phyloP scores from a whole-genome alignment of 1,284 basidiomycete species.

The Malassezia arunalokei region DNA sequence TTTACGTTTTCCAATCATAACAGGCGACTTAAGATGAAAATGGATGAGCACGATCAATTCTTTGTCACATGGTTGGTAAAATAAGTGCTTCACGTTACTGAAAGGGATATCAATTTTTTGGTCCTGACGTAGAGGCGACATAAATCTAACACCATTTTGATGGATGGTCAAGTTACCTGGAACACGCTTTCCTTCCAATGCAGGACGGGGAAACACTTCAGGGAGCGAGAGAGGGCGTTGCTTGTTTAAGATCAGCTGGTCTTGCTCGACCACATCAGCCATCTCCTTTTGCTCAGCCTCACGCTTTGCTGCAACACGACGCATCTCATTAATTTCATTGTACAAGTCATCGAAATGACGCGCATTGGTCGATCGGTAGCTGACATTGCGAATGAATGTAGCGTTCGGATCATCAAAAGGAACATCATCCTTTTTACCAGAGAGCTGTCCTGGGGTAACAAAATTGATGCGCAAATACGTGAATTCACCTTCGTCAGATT shows the following conservation, averaged over 20 bases:
- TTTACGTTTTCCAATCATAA: conserved; percentile 98
- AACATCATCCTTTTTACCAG: conserved; percentile 98
- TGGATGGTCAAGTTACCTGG: conserved; percentile 96
- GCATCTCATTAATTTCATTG: conserved; percentile 85
- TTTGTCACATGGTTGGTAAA: conserved; percentile 97
- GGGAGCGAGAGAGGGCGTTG: conserved; percentile 52
- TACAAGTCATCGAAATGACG: conserved; percentile 77
- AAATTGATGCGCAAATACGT: conserved; percentile 95
- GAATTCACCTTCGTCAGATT: conserved; percentile 90
- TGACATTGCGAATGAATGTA: conserved; percentile 88
- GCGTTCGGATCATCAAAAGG: conserved; percentile 96
- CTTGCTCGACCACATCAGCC: conserved; percentile 95
- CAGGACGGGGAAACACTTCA: conserved; percentile 86
- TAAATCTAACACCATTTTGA: conserved; percentile 87
- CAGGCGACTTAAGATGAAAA: conserved; percentile 83
- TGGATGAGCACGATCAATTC: conserved; percentile 91
- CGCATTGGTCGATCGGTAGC: conserved; percentile 79
- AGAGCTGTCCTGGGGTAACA: conserved; percentile 91
- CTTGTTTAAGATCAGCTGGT: conserved; percentile 66
- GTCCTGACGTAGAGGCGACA: conserved; percentile 54
- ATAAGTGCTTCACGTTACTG: conserved; percentile 94
- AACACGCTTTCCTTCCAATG: conserved; percentile 73
- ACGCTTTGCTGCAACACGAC: conserved; percentile 91
- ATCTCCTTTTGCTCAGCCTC: conserved; percentile 96
- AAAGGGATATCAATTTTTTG: conserved; percentile 57